Base-by-base conservation (phyloP, 148 eudicot genomes). In the Silene conica region DNA sequence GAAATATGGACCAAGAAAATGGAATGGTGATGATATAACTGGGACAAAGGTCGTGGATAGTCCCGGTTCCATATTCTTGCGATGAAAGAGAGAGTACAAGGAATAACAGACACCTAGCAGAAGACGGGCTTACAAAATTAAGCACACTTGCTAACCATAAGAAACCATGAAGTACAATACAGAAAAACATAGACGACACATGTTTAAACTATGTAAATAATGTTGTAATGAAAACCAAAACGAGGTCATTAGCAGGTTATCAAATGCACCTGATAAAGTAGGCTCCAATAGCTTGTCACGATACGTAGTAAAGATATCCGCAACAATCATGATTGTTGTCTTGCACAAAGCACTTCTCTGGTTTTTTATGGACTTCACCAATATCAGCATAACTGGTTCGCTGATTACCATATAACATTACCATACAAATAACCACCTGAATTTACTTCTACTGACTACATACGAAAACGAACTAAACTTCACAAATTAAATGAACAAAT, bases 301-400 rank as follows among this genome's bases (percentile, higher is more conserved):
- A 70, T 80, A 92, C 46, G 84, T 87, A 58, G 73, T 80, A 71
- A 90, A 92, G 70, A 92, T 52, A 86, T 95, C 99, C 31, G 88
- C 75, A 54, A 94, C 81, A 80, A 97, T 90, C 99, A 95, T 95
- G 77, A 95, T 90, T 6, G 99, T 82, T 20, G 97, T 95, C 84
- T 95, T 95, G 82, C 87, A 83, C 75, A 95, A 72, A 61, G 99
- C 97, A 90, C 99, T 95, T 85, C 99, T 90, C 19, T 97, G 99
- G 57, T 92, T 95, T 86, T 95, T 92, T 86, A 92, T 90, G 57
- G 96, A 76, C 83, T 92, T 95, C 80, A 92, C 94, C 82, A 89
- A 54, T 75, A 89, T 85, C 65, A 77, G 45, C 83, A 89, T 71
- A 62, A 95, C 91, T 38, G 85, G 88, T 25, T 89, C 99, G 78